phyloP scores from a whole-genome alignment of 1,284 basidiomycete species.

The Marasmius tenuissimus region DNA sequence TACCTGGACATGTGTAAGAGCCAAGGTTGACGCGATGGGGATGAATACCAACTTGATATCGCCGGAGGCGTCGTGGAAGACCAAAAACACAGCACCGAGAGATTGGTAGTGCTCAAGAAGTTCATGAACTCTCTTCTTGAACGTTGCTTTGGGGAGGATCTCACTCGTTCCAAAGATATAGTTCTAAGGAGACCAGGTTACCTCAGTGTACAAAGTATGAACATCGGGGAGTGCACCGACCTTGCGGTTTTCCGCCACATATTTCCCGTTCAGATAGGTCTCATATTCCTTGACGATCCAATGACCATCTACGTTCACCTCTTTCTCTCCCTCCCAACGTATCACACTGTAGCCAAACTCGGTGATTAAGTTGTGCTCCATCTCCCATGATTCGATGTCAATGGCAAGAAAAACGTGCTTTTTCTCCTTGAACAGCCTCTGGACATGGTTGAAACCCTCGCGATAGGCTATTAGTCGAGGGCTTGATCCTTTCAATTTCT shows the following conservation, averaged over 20 bases:
- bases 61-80: slow-evolving; percentile 75
- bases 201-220: background rate
- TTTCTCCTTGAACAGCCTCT: slow-evolving; percentile 60
- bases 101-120: slow-evolving; percentile 44
- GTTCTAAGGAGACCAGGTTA: slow-evolving; percentile 36
- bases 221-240: slow-evolving; percentile 35
- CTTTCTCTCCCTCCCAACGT: slow-evolving; percentile 52
- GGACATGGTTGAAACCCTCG: slow-evolving; percentile 63
- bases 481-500: slow-evolving; percentile 70
- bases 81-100: slow-evolving; percentile 68
- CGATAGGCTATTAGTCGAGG: slow-evolving; percentile 56
- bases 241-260: slow-evolving; percentile 60
- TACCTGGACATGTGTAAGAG: slow-evolving; percentile 37
- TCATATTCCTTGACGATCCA: slow-evolving; percentile 65
- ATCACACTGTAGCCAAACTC: slow-evolving; percentile 74
- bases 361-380: slow-evolving; percentile 66
- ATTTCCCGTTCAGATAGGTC: slow-evolving; percentile 57
- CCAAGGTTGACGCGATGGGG: background rate
- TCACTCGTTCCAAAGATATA: slow-evolving; percentile 68
- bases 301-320: slow-evolving; percentile 54
- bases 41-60: slow-evolving; percentile 59
- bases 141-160: slow-evolving; percentile 44
- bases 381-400: slow-evolving; percentile 82
- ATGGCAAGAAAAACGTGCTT: slow-evolving; percentile 71
- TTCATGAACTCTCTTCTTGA: slow-evolving; percentile 52